Conservation (phyloP, 2,329 filamentous ascomycete species). For the Trichoderma sp. region DNA sequence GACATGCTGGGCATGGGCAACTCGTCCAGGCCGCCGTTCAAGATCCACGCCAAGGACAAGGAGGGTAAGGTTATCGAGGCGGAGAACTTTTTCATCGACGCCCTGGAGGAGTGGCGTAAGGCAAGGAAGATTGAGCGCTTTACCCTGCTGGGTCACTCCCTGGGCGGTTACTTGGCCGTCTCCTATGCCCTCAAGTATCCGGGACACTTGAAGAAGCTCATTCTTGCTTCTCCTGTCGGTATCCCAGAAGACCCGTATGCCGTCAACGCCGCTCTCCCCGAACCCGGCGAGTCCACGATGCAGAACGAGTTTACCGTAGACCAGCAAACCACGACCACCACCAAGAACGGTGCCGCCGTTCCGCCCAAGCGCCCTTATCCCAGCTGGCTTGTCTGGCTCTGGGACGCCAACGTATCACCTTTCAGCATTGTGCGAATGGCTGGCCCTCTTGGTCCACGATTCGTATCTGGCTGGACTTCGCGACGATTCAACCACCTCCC, state of each 20-base stretch:
- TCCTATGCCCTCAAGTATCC: slow-evolving; percentile 97
- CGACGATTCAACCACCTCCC: slow-evolving; percentile 89
- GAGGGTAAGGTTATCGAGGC: slow-evolving; percentile 81
- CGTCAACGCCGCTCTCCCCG: slow-evolving; percentile 74
- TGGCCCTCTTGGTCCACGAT: slow-evolving; percentile 83
- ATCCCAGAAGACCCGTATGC: slow-evolving; percentile 94
- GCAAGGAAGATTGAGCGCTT: slow-evolving; percentile 88
- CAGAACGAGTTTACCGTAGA: slow-evolving; percentile 78
- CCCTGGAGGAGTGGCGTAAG: slow-evolving; percentile 91
- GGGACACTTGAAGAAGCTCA: slow-evolving; percentile 89
- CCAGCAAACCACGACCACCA: slow-evolving; percentile 53
- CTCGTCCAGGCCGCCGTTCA: slow-evolving; percentile 79
- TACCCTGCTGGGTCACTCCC: slow-evolving; percentile 86
- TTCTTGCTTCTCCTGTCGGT: slow-evolving; percentile 89
- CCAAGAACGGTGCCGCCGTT: slow-evolving; percentile 43
- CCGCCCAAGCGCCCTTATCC: slow-evolving; percentile 60
- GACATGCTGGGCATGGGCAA: slow-evolving; percentile 95
- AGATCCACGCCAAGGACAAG: slow-evolving; percentile 76
- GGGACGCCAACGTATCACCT: slow-evolving; percentile 95
- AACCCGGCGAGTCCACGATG: slow-evolving; percentile 69
- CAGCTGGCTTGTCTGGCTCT: slow-evolving; percentile 86
- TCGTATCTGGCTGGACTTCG: slow-evolving; percentile 93
- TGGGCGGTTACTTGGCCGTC: slow-evolving; percentile 92
- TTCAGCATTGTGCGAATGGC: slow-evolving; percentile 87
- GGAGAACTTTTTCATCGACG: slow-evolving; percentile 94